These are phyloP conservation scores for Rhodotorula toruloides DNA, from an alignment of 768 basidiomycete genomes.

Conservation along the genomic window DNA sequence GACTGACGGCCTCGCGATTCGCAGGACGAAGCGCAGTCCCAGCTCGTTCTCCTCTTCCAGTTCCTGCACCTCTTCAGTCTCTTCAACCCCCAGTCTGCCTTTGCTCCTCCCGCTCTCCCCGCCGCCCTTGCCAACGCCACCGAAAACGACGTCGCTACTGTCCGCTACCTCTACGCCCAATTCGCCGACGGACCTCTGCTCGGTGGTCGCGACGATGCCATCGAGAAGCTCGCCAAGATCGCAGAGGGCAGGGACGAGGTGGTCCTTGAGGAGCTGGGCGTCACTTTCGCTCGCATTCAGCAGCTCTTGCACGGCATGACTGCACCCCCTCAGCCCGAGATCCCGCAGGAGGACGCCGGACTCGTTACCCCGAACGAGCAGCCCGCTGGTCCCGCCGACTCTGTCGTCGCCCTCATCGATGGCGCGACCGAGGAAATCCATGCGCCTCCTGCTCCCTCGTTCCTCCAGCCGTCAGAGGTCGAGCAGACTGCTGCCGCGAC, in stretches of 20 bases:
- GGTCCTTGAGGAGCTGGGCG: constrained; percentile 31
- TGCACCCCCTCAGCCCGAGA: constrained; percentile 19
- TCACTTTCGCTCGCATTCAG: constrained; percentile 36
- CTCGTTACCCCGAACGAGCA: constrained; percentile 14
- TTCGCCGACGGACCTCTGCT: constrained; percentile 40
- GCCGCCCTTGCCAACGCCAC: constrained; percentile 37
- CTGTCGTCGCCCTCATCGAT: constrained; percentile 32
- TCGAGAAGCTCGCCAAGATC: constrained; percentile 38
- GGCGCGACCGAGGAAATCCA: constrained; percentile 15
- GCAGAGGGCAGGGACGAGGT: constrained; percentile 24
- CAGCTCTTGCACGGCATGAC: constrained; percentile 41
- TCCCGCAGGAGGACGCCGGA: neutral
- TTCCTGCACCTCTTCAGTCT: constrained; percentile 43
- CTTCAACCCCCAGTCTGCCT: constrained; percentile 26
- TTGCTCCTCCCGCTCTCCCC: constrained; percentile 36
- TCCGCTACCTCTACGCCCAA: constrained; percentile 34
- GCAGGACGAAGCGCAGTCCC: constrained; percentile 30
- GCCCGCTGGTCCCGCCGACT: constrained; percentile 18
- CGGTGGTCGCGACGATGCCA: constrained; percentile 37
- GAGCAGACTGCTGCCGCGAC: neutral
- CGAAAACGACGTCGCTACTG: constrained; percentile 39
- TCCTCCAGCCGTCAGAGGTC: constrained; percentile 41
- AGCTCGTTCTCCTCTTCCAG: constrained; percentile 39
- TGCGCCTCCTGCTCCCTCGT: constrained; percentile 5
- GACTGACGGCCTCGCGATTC: neutral